Conservation (phyloP, 495 filamentous ascomycete genomes). For the Aspergillus steynii region DNA sequence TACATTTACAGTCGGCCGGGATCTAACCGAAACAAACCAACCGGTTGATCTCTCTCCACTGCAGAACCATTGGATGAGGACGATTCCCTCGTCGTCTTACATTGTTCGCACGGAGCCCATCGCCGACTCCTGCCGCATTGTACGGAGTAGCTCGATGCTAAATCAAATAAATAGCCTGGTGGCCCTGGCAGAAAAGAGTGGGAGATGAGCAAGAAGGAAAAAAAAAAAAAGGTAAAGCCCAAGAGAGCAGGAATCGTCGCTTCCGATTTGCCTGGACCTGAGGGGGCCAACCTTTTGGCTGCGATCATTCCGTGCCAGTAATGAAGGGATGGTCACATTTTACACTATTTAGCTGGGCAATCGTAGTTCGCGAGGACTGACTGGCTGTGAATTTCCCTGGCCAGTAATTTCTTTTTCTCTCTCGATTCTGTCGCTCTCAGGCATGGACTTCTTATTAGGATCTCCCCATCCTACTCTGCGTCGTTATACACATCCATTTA, state of each 20-base stretch:
- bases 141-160: neutral
- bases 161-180: neutral
- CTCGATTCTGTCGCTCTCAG: neutral
- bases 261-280: neutral
- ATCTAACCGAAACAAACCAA: constrained; percentile 22
- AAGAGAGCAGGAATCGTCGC: neutral
- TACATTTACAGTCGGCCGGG: neutral
- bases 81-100: neutral
- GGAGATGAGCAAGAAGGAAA: neutral
- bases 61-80: constrained; percentile 9
- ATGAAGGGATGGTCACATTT: constrained; percentile 8
- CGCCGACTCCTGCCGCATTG: neutral
- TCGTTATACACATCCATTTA: neutral
- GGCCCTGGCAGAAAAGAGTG: neutral
- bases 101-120: neutral
- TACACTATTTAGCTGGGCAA: neutral
- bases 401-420: neutral
- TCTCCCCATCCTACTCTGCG: neutral
- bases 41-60: constrained; percentile 11
- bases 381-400: neutral
- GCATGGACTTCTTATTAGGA: neutral
- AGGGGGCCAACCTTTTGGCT: neutral
- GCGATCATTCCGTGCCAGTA: constrained; percentile 10
- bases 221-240: neutral
- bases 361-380: neutral